Evolutionary conservation across 2,329 filamentous ascomycete species (phyloP).

Genomic region (Paecilomyces sp.): DNA sequence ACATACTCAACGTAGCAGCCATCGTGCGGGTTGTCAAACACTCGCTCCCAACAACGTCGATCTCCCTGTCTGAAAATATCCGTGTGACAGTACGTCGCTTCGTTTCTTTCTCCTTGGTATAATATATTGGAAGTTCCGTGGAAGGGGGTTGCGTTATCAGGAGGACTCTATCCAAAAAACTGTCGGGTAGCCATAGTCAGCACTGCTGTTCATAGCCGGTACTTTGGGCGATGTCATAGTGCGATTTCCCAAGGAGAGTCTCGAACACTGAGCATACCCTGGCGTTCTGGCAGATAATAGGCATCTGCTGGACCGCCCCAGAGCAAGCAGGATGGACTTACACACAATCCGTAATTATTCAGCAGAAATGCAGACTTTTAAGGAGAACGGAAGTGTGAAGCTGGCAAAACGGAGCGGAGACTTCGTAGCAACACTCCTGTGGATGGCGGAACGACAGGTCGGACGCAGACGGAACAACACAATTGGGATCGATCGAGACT

Average conservation of each 20-base stretch:
- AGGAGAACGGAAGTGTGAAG: conserved; percentile 7
- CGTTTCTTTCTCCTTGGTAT: conserved; percentile 9
- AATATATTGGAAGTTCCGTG: not conserved
- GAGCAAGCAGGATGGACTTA: conserved; percentile 4
- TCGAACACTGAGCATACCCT: not conserved
- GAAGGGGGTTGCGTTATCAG: not conserved
- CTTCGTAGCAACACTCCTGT: not conserved
- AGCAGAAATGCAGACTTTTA: conserved; percentile 15
- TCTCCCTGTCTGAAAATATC: conserved; percentile 3
- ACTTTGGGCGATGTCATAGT: not conserved
- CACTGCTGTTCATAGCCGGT: not conserved
- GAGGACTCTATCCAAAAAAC: not conserved
- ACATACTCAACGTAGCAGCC: conserved; percentile 40
- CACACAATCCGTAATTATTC: conserved; percentile 11
- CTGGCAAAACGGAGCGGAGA: not conserved
- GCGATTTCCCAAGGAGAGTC: not conserved
- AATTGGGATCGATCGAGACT: not conserved
- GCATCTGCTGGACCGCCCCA: not conserved
- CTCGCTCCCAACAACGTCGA: conserved; percentile 20
- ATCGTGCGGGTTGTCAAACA: conserved; percentile 26
- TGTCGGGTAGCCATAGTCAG: not conserved
- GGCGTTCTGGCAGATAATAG: not conserved
- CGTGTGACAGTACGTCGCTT: not conserved
- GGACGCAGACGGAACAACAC: not conserved
- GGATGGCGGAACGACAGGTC: not conserved